Evolutionary conservation across 352 stramenopile genomes (phyloP), one percentile per base, ranked within the genome.

Genomic region (Globisporangium paroecandrum): DNA sequence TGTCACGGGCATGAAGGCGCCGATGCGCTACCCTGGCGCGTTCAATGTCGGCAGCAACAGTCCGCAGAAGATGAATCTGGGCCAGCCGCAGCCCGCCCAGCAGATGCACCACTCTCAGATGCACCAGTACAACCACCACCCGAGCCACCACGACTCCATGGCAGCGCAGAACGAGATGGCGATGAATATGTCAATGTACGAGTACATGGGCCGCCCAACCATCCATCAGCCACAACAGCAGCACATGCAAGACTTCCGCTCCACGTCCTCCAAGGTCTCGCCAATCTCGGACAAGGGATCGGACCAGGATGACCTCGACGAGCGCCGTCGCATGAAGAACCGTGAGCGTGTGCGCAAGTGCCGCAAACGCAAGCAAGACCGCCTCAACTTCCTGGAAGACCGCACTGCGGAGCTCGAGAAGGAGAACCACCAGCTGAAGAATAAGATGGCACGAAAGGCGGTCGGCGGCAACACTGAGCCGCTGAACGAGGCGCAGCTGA

Each of bases 331-430:
- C 58, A 93, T 95, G 86, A 95, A 94, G 74, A 95, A 95, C 75
- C 86, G 88, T 32, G 88, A 95, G 74, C 86, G 86, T 54, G 88
- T 95, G 36, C 88, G 88, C 78, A 95, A 95, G 77, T 95, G 86
- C 72, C 84, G 88, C 55, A 95, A 95, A 72, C 86, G 86, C 64
- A 95, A 95, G 69, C 88, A 95, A 62, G 88, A 95, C 68, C 86
- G 88, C 2, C 77, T 95, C 8, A 94, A 95, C 75, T 94, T 93
- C 58, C 54, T 95, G 32, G 88, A 95, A 55, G 88, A 95, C 62
- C 88, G 88, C 59, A 95, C 87, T 0, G 73, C 85, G 12, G 86
- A 93, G 64, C 74, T 95, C 1, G 88, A 95, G 66, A 91, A 93
- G 73, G 88, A 95, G 60, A 95, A 95, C 66, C 74, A 79, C 43